phyloP scores from a whole-genome alignment of 305 asterid genomes.

The Ilex paraguariensis region DNA sequence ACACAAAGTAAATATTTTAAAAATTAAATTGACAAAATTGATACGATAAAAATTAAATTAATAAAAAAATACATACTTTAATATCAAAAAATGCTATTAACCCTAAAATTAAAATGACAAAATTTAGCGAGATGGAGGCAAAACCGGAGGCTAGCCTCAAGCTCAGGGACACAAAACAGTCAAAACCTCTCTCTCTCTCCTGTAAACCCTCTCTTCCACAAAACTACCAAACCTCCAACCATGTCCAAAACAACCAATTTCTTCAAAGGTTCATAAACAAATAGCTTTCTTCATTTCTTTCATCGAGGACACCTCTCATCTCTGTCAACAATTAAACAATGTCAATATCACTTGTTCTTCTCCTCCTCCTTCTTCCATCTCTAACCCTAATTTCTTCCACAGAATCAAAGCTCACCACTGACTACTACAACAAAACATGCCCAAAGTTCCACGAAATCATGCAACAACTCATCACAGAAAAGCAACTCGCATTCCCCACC shows the following conservation, averaged over 20 bases:
- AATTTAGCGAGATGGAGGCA: no score
- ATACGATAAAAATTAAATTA: no score
- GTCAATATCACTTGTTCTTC: slow-evolving; percentile 26
- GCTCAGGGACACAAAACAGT: neutral
- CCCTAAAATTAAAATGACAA: no score
- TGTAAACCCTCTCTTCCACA: no score
- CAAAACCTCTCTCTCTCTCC: neutral
- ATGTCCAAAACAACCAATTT: no score
- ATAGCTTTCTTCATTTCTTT: slow-evolving; percentile 5
- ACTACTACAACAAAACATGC: slow-evolving; percentile 62
- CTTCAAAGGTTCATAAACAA: no score
- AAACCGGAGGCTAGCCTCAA: no score
- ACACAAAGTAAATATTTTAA: no score
- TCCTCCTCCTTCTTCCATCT: slow-evolving; percentile 20
- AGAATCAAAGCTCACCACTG: slow-evolving; percentile 34
- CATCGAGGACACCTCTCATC: slow-evolving; percentile 10
- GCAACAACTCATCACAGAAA: slow-evolving; percentile 45
- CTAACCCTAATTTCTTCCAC: slow-evolving; percentile 19
- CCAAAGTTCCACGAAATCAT: slow-evolving; percentile 50
- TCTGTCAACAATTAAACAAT: slow-evolving; percentile 19
- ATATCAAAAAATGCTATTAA: no score
- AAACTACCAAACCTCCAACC: no score
- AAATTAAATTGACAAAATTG: no score
- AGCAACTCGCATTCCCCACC: slow-evolving; percentile 64
- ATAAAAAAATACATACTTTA: no score